Conservation (phyloP, 495 filamentous ascomycete species). For the Penicillium canescens region DNA sequence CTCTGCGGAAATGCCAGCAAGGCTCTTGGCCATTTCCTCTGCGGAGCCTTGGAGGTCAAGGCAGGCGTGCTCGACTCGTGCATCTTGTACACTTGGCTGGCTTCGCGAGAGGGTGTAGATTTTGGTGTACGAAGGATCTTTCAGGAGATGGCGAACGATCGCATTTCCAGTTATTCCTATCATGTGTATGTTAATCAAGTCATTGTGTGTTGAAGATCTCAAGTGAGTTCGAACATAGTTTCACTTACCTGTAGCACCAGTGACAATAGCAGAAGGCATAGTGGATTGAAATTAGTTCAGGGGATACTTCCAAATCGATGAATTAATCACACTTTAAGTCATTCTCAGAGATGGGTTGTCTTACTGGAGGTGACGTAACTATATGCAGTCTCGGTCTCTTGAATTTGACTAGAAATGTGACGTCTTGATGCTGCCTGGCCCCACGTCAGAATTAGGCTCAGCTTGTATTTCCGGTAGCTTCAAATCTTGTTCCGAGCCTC, state of each 20-base stretch:
- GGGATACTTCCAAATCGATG: too few relatives aligned
- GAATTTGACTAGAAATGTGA: too few relatives aligned
- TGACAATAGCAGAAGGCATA: constrained; percentile 41
- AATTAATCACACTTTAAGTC: too few relatives aligned
- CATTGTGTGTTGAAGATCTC: neutral
- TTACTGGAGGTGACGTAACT: too few relatives aligned
- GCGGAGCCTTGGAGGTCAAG: constrained; percentile 44
- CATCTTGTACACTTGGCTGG: constrained; percentile 37
- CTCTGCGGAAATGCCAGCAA: constrained; percentile 41
- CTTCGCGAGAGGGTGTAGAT: constrained; percentile 47
- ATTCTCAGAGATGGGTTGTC: too few relatives aligned
- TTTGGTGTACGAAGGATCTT: constrained; percentile 41
- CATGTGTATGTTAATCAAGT: neutral
- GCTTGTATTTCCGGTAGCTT: too few relatives aligned
- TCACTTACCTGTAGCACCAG: constrained; percentile 40
- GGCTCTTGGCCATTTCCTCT: constrained; percentile 41
- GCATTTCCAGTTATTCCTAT: constrained; percentile 49
- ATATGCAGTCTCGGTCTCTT: too few relatives aligned
- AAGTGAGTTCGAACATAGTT: too few relatives aligned
- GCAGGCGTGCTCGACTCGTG: constrained; percentile 44
- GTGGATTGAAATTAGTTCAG: neutral
- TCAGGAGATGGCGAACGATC: constrained; percentile 42
- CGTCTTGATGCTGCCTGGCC: too few relatives aligned
- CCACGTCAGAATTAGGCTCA: too few relatives aligned
- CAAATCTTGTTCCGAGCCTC: too few relatives aligned